Evolutionary conservation across 1,139 yeast genomes (phyloP).

Genomic region (Ogataea hybrid): DNA sequence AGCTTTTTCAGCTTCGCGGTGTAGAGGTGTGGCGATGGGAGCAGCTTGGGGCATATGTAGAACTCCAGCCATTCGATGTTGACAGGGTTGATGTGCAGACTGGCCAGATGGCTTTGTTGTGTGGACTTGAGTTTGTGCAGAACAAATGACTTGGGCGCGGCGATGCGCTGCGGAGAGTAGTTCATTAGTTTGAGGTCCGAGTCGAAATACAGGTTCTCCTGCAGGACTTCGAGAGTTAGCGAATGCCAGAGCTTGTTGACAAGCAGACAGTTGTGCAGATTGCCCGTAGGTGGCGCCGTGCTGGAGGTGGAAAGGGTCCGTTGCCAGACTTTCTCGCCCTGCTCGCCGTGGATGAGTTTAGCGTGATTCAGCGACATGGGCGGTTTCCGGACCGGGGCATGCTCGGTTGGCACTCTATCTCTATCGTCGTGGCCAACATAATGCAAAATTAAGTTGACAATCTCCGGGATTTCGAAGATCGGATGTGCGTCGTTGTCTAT

Average conservation of each 20-base stretch:
- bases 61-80: slow-evolving; percentile 68
- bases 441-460: slow-evolving; percentile 57
- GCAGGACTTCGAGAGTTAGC: slow-evolving; percentile 53
- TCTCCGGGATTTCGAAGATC: slow-evolving; percentile 77
- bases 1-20: slow-evolving; percentile 50
- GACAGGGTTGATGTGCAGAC: slow-evolving; percentile 39
- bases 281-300: slow-evolving; percentile 5
- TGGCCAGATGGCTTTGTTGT: slow-evolving; percentile 43
- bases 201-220: slow-evolving; percentile 54
- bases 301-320: slow-evolving; percentile 20
- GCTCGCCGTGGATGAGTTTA: slow-evolving; percentile 52
- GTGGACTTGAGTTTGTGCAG: slow-evolving; percentile 47
- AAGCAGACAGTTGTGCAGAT: slow-evolving; percentile 57
- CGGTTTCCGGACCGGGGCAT: slow-evolving; percentile 56
- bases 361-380: slow-evolving; percentile 68
- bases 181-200: slow-evolving; percentile 39
- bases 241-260: slow-evolving; percentile 69
- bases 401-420: slow-evolving; percentile 56
- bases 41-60: slow-evolving; percentile 74
- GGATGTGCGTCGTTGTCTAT: slow-evolving; percentile 6
- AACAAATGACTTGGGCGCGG: slow-evolving; percentile 38
- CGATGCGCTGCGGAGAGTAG: slow-evolving; percentile 1
- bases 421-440: slow-evolving; percentile 50
- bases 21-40: slow-evolving; percentile 51
- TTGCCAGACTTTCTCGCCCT: slow-evolving; percentile 53